Base-by-base conservation (phyloP, 305 asterid species). In the Rubia tinctorum region DNA sequence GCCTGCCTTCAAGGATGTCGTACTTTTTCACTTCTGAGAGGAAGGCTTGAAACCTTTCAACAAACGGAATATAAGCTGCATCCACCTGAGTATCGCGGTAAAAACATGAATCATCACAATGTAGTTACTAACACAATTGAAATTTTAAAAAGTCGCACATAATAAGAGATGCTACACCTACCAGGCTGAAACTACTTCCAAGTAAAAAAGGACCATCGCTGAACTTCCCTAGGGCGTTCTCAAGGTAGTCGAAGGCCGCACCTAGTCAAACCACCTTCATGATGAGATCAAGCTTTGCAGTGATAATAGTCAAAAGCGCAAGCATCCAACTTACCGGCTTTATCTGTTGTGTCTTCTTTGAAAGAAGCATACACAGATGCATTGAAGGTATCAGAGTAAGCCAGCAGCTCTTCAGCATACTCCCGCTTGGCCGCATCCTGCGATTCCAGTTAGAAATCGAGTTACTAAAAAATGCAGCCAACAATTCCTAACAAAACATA, bases 171-270 rank as follows among this genome's bases (percentile, higher is more conserved):
- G 30, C 22, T 69, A 69, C 67, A 69, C 90, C 79, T 77, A 93
- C 97, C 89, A 89, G 85, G 82, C 97, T 93, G 71, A 93, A 88
- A 69, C 84, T 81, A 69, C 84, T 81, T 79, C 98, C 98, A 44
- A 93, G 93, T 79, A 89, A 85, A 81, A 93, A 91, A 1, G 97
- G 88, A 20, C 96, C 96, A 69, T 88, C 96, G 8, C 53, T n/a
- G 43, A 86, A 90, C 84, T 86, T 91, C 74, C 89, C 85, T 76
- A 91, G 93, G 76, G 89, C 87, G 74, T 51, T 83, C 87, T 91
- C 98, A 59, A 93, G 76, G 75, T 86, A 72, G 79, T 89, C 92
- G 72, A 89, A 88, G 61, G 90, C 95, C 63, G 84, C 80, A 84
- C 78, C 96, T 88, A 60, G 17, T 39, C 78, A 81, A 68, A 69